phyloP scores from a whole-genome alignment of 331 rosid species.

The Malus hybrid region DNA sequence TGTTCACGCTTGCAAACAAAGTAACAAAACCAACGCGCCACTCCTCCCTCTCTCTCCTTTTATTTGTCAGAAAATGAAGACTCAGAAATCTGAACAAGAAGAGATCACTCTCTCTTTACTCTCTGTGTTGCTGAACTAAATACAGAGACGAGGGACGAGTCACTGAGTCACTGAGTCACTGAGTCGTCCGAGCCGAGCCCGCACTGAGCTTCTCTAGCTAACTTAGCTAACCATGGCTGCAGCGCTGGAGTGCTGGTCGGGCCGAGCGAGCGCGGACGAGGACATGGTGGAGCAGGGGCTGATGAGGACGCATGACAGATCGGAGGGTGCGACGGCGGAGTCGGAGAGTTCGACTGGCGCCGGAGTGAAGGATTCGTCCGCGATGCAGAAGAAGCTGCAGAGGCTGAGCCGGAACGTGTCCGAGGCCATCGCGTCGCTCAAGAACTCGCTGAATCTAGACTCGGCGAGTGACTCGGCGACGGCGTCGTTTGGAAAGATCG shows the following conservation, averaged over 20 bases:
- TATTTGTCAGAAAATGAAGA: conserved; percentile 18
- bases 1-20: too few species aligned
- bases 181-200: neutral
- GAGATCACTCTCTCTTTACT: conserved; percentile 3
- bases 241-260: conserved; percentile 93
- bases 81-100: conserved; percentile 21
- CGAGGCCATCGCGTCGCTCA: conserved; percentile 67
- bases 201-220: neutral
- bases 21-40: too few species aligned
- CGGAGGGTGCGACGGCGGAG: conserved; percentile 35
- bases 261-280: conserved; percentile 61
- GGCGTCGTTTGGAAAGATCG: conserved; percentile 39
- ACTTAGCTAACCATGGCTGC: conserved; percentile 52
- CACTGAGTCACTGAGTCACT: neutral
- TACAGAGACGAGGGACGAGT: neutral
- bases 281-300: conserved; percentile 79
- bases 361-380: conserved; percentile 58
- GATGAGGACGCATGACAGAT: conserved; percentile 71
- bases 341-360: conserved; percentile 27
- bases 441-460: conserved; percentile 76
- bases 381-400: conserved; percentile 74
- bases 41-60: neutral
- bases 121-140: neutral
- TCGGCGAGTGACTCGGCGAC: conserved; percentile 35
- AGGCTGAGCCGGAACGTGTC: conserved; percentile 70